These are phyloP conservation scores for Lithospermum erythrorhizon DNA, from an alignment of 257 asterid species.

Conservation along the genomic window DNA sequence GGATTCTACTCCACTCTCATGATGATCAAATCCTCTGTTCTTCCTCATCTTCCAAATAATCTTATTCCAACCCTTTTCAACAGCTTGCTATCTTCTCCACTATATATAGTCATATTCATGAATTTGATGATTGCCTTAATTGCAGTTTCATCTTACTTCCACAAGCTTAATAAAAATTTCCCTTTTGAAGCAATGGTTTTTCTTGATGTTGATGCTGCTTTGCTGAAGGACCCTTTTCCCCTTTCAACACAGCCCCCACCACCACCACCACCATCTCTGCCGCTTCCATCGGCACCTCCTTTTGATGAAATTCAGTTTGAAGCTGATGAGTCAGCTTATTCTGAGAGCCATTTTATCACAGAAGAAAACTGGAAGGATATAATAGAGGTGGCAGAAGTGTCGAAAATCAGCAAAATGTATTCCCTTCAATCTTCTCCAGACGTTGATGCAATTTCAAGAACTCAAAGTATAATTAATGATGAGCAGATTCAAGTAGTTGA, in stretches of 20 bases:
- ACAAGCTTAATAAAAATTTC: slow-evolving; percentile 11
- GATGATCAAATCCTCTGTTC: slow-evolving; percentile 24
- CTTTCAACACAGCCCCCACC: not conserved
- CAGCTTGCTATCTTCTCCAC: slow-evolving; percentile 32
- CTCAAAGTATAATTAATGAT: not conserved
- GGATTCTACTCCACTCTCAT: slow-evolving; percentile 25
- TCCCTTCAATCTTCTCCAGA: slow-evolving; percentile 8
- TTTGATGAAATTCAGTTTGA: not conserved
- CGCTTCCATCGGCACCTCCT: slow-evolving; percentile 6
- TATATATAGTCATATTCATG: slow-evolving; percentile 32
- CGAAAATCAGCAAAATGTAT: not conserved
- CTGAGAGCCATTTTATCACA: not conserved
- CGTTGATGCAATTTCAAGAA: not conserved
- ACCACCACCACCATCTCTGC: slow-evolving; percentile 8
- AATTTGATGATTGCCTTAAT: slow-evolving; percentile 35
- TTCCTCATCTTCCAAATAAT: slow-evolving; percentile 16
- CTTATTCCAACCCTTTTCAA: slow-evolving; percentile 17
- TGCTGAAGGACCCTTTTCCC: not conserved
- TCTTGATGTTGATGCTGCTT: not conserved
- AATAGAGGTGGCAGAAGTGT: not conserved
- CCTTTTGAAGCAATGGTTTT: not conserved
- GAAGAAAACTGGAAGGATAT: not conserved
- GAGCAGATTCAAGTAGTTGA: not conserved
- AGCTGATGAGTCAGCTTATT: slow-evolving; percentile 5
- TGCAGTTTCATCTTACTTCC: slow-evolving; percentile 28